Conservation (phyloP, 2,329 filamentous ascomycete species). For the Alternaria longipes region DNA sequence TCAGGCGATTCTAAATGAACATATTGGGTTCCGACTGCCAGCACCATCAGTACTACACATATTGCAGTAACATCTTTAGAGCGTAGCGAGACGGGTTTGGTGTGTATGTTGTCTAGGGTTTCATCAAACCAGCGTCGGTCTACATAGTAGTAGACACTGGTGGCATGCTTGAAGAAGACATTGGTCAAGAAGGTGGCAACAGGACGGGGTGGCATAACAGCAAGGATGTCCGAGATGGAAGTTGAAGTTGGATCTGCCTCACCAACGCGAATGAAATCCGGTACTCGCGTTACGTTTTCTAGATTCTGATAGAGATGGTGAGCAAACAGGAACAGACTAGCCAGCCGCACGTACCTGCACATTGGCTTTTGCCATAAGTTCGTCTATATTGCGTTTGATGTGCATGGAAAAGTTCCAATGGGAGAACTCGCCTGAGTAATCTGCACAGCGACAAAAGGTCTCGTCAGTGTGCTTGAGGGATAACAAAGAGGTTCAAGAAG, state of each 20-base stretch:
- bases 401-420: constrained; percentile 29
- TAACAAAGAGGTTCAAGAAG: not conserved
- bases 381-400: constrained; percentile 22
- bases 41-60: constrained; percentile 55
- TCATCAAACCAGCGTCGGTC: constrained; percentile 54
- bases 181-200: constrained; percentile 54
- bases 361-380: constrained; percentile 20
- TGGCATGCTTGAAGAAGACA: constrained; percentile 56
- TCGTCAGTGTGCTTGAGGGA: not conserved
- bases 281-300: constrained; percentile 10
- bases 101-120: constrained; percentile 46
- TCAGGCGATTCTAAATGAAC: constrained; percentile 22
- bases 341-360: constrained; percentile 6
- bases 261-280: constrained; percentile 20
- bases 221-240: constrained; percentile 18
- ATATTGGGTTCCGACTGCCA: constrained; percentile 57
- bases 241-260: constrained; percentile 17
- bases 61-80: constrained; percentile 23
- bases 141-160: constrained; percentile 56
- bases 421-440: constrained; percentile 29
- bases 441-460: constrained; percentile 5
- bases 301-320: constrained; percentile 1
- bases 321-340: not conserved
- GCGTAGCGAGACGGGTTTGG: not conserved
- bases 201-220: constrained; percentile 16